Percentiles rank a stretch among this genome's conserved stretches.
Conservation (phyloP, 2,329 filamentous ascomycete genomes). For the Dothidotthia symphoricarpi region DNA sequence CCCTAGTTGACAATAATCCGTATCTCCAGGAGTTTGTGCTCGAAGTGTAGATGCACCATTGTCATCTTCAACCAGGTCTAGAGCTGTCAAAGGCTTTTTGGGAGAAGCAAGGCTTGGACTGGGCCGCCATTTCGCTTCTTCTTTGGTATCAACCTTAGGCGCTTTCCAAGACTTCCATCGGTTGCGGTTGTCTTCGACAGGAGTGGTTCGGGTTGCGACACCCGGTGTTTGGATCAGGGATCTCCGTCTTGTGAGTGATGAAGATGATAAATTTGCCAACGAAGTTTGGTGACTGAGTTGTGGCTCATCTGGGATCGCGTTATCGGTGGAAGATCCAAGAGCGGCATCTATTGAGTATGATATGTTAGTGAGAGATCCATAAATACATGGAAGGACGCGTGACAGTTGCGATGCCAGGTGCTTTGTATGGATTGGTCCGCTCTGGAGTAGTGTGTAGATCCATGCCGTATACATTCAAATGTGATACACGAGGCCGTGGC, state of each 20-base stretch:
- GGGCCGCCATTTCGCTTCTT: conserved; percentile 34
- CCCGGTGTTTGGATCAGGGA: conserved; percentile 44
- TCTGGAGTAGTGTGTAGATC: not conserved
- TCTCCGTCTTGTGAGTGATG: conserved; percentile 38
- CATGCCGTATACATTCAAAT: not conserved
- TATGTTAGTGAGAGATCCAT: conserved; percentile 17
- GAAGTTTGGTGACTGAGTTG: conserved; percentile 23
- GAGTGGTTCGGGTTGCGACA: conserved; percentile 36
- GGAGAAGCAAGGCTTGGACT: conserved; percentile 18
- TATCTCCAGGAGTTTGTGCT: conserved; percentile 44
- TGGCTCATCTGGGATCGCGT: conserved; percentile 11
- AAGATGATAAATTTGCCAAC: conserved; percentile 22
- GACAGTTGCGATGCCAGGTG: too few species aligned
- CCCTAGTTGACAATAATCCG: conserved; percentile 45
- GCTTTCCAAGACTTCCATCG: conserved; percentile 36
- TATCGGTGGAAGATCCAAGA: conserved; percentile 22
- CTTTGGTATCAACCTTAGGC: conserved; percentile 22
- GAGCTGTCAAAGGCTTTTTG: conserved; percentile 17
- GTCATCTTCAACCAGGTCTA: conserved; percentile 24
- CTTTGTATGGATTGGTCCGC: too few species aligned
- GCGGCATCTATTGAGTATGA: conserved; percentile 26
- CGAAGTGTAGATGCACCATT: conserved; percentile 22
- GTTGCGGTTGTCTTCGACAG: conserved; percentile 35
- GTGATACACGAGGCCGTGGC: too few species aligned
- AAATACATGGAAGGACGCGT: too few species aligned